These are phyloP conservation scores for Triticum turgidum DNA, from an alignment of 176 grass and related monocot species.

Conservation along the genomic window DNA sequence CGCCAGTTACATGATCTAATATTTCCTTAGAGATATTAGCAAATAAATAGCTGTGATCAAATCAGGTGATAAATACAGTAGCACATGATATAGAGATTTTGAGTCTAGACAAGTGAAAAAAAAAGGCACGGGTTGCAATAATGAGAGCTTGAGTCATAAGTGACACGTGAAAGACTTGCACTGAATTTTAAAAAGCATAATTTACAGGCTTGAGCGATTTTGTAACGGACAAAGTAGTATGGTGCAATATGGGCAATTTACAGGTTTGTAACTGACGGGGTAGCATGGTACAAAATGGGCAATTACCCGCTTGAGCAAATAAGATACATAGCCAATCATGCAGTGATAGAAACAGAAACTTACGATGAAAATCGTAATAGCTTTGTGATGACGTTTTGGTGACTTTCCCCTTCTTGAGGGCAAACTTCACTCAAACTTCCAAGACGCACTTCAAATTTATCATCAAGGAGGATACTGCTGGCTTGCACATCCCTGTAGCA, in stretches of 20 bases:
- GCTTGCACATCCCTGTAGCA: conserved; percentile 80
- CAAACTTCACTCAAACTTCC: conserved; percentile 81
- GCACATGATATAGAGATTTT: not conserved
- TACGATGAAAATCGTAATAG: conserved; percentile 90
- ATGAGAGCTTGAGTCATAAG: not conserved
- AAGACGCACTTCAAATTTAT: conserved; percentile 91
- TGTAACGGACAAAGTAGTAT: not conserved
- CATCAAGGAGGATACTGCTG: conserved; percentile 89
- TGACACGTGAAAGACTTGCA: not conserved
- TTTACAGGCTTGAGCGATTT: not conserved
- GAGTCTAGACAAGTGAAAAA: not conserved
- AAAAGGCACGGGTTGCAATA: not conserved
- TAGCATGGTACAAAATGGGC: not conserved
- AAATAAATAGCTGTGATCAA: not conserved
- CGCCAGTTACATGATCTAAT: not conserved
- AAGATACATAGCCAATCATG: conserved; percentile 15
- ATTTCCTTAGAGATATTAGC: not conserved
- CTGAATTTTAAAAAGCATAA: not conserved
- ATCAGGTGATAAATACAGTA: not conserved
- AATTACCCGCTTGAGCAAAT: not conserved
- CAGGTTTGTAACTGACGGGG: not conserved
- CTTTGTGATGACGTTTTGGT: conserved; percentile 87
- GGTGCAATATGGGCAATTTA: not conserved
- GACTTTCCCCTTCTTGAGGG: conserved; percentile 81
- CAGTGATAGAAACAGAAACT: conserved; percentile 34